Evolutionary conservation across 1,284 basidiomycete genomes (phyloP), one percentile per base, ranked within the genome.

Genomic region (Moniliophthora roreri): DNA sequence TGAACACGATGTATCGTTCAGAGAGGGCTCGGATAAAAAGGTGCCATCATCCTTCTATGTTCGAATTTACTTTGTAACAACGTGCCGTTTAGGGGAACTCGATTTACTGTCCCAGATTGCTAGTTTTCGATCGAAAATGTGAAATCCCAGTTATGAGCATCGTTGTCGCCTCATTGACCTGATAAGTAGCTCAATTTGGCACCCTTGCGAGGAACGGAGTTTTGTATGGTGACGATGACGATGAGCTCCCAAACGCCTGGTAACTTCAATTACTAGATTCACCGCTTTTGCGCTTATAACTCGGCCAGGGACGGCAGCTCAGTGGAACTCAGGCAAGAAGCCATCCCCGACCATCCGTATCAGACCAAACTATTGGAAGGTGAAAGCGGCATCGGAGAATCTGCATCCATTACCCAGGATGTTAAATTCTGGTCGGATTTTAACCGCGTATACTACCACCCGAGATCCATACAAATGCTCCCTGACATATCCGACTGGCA

Each of bases 401-500:
- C 50, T 47, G 35, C 26, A 21, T 28, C 40, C 36, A 35, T 2
- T 48, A 28, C 60, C 58, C 65, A 40, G 6, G 64, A 75, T n/a
- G 69, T 87, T 55, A 76, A 82, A 58, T 89, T 79, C 63, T 92
- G 89, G 89, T 89, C 89, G 2, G 89, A 92, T 68, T 90, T 82
- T 60, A 87, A 75, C 59, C 83, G 85, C 26, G 77, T 89, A 20
- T 85, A 78, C 65, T 86, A 84, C 63, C 71, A 79, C 57, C 85
- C 85, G 16, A 78, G 81, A 55, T 81, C 84, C 10, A 63, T 87
- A 10, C 87, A 90, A 59, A 74, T 74, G 49, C 60, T 92, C 18
- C 81, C 86, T 10, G 82, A 85, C 57, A 63, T 69, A 24, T 64
- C 76, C 9, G 80, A 81, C 32, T 80, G 79, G 76, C 81, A 83